phyloP scores from a whole-genome alignment of 2,329 filamentous ascomycete species.

The Pseudogymnoascus sp. region DNA sequence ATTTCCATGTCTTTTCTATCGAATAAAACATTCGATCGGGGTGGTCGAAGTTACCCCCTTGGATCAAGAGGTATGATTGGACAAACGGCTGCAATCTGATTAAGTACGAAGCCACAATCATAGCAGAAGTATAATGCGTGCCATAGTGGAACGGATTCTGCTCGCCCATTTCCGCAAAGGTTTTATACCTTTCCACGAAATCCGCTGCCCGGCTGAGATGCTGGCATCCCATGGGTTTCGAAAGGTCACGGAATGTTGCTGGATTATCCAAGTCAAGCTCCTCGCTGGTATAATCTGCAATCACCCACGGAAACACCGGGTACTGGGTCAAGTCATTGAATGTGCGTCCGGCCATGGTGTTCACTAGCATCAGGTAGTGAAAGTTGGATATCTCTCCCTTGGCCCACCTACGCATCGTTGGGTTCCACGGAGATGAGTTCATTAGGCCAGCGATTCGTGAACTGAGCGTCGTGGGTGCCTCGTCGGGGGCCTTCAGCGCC shows the following conservation, averaged over 20 bases:
- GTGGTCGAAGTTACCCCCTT: constrained; percentile 94
- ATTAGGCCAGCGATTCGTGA: constrained; percentile 83
- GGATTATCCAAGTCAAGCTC: constrained; percentile 82
- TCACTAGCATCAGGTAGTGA: constrained; percentile 96
- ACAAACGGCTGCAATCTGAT: constrained; percentile 94
- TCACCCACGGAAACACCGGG: constrained; percentile 93
- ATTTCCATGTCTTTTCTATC: constrained; percentile 82
- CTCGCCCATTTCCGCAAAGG: constrained; percentile 85
- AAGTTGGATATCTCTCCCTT: constrained; percentile 97
- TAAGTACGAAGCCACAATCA: constrained; percentile 95
- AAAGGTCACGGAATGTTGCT: constrained; percentile 78
- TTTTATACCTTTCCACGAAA: constrained; percentile 75
- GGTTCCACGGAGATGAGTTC: constrained; percentile 70
- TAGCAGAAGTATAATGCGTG: constrained; percentile 96
- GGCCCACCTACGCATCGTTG: constrained; percentile 82
- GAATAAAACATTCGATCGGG: constrained; percentile 94
- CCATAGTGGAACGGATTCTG: constrained; percentile 84
- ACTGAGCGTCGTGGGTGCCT: constrained; percentile 52
- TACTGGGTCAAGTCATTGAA: constrained; percentile 99
- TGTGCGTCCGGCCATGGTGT: constrained; percentile 91
- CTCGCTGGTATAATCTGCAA: constrained; percentile 91
- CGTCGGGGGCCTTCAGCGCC: constrained; percentile 60
- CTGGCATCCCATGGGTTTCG: constrained; percentile 95
- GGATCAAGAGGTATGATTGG: constrained; percentile 85
- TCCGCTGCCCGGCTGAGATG: constrained; percentile 65